Conservation (phyloP, 345 rosid species). For the Citrus hindsii region DNA sequence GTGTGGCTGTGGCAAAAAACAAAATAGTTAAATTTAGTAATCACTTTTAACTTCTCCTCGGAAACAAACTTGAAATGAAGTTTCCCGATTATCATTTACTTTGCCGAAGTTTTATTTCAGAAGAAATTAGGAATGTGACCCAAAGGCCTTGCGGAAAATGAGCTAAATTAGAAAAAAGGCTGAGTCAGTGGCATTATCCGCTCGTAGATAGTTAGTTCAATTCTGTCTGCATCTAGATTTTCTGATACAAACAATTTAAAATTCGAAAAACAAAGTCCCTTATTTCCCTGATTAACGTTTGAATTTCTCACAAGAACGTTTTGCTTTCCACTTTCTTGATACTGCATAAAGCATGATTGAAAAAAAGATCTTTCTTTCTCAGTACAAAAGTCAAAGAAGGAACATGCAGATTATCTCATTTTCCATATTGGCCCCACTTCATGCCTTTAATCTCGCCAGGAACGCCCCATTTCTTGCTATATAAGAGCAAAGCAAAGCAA, state of each 20-base stretch:
- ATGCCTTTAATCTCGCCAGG: slow-evolving; percentile 57
- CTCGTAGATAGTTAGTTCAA: background rate
- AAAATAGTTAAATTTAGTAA: no score
- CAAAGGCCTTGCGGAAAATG: no score
- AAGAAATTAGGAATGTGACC: no score
- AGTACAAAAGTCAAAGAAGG: slow-evolving; percentile 20
- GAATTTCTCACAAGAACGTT: background rate
- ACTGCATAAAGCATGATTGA: background rate
- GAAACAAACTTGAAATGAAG: no score
- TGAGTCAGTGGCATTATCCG: no score
- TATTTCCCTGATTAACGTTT: background rate
- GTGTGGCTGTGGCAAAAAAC: no score
- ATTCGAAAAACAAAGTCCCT: background rate
- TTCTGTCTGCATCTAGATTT: background rate
- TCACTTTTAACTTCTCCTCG: no score
- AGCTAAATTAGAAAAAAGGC: no score
- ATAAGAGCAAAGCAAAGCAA: background rate
- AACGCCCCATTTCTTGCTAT: background rate
- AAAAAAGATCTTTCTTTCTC: background rate
- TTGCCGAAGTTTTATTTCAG: no score
- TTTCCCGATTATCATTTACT: no score
- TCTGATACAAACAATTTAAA: background rate
- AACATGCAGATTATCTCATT: slow-evolving; percentile 7
- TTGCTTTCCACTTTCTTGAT: background rate
- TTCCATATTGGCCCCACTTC: slow-evolving; percentile 27